phyloP scores from a whole-genome alignment of 2,329 filamentous ascomycete species.

The Capronia coronata region DNA sequence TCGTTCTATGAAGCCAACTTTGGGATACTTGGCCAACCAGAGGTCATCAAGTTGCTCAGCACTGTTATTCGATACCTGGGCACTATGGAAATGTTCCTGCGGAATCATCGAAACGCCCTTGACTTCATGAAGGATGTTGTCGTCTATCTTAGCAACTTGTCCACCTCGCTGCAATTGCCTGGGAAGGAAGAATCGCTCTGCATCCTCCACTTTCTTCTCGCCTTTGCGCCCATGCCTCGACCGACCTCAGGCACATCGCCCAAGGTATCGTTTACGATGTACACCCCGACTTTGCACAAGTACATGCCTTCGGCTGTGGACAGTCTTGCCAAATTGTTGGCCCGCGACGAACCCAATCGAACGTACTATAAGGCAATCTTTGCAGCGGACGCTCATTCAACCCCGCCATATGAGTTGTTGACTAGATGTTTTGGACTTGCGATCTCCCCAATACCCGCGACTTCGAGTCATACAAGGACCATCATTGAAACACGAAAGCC shows the following conservation, averaged over 20 bases:
- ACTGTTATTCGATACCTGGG: conserved; percentile 79
- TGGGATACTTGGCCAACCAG: conserved; percentile 62
- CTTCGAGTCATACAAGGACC: conserved; percentile 48
- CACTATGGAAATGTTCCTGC: conserved; percentile 78
- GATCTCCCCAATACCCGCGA: conserved; percentile 74
- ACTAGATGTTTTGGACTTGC: conserved; percentile 82
- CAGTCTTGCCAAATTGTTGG: conserved; percentile 81
- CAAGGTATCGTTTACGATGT: conserved; percentile 68
- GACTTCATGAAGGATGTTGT: conserved; percentile 98
- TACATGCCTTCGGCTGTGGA: conserved; percentile 89
- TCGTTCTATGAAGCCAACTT: conserved; percentile 82
- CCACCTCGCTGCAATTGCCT: conserved; percentile 71
- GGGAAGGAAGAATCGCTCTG: conserved; percentile 81
- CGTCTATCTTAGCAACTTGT: conserved; percentile 81
- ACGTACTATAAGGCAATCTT: conserved; percentile 79
- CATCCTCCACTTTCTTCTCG: conserved; percentile 78
- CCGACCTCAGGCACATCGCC: conserved; percentile 52
- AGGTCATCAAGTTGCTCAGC: conserved; percentile 76
- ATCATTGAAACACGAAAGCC: conserved; percentile 79
- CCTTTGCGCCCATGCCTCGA: conserved; percentile 75
- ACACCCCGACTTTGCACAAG: conserved; percentile 72
- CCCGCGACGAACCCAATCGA: conserved; percentile 87
- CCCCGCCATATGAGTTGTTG: conserved; percentile 67
- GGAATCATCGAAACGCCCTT: conserved; percentile 74
- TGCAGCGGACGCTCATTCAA: conserved; percentile 58